These are phyloP conservation scores for Solanum peruvianum DNA, from an alignment of 257 asterid genomes.

Conservation along the genomic window DNA sequence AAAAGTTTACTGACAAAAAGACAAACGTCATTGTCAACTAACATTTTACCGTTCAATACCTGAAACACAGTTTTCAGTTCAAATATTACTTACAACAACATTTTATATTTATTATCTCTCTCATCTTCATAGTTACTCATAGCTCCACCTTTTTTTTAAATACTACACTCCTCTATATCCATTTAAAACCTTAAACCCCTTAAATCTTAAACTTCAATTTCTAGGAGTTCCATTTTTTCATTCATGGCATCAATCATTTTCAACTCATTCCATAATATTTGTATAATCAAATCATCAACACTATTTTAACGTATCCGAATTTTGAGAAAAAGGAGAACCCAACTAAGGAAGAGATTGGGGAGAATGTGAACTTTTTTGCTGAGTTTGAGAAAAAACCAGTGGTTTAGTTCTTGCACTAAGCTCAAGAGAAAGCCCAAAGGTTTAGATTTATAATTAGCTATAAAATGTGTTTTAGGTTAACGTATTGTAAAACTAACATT, in stretches of 20 bases:
- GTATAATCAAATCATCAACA: conserved; percentile 45
- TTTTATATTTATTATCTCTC: no score
- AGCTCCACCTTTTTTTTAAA: background rate
- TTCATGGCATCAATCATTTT: conserved; percentile 61
- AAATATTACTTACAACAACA: no score
- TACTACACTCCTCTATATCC: background rate
- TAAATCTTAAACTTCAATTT: background rate
- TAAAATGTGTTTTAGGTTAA: no score
- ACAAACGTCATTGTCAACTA: no score
- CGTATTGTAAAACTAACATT: no score
- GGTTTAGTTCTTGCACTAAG: conserved; percentile 52
- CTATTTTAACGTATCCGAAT: conserved; percentile 55
- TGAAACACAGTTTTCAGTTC: no score
- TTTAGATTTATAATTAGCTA: no score
- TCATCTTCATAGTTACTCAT: background rate
- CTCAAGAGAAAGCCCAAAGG: conserved; percentile 15
- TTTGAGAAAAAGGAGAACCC: conserved; percentile 43
- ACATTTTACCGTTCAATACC: no score
- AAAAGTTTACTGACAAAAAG: no score
- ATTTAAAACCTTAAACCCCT: background rate
- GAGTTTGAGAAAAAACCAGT: conserved; percentile 55
- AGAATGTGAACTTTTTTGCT: conserved; percentile 71
- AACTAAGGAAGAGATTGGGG: conserved; percentile 51
- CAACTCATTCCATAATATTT: conserved; percentile 61
- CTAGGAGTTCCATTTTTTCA: background rate